Percentiles rank a stretch among this genome's conserved stretches.
These are phyloP conservation scores for Neofusicoccum sp. DNA, from an alignment of 2,329 filamentous ascomycete species.

Conservation along the genomic window DNA sequence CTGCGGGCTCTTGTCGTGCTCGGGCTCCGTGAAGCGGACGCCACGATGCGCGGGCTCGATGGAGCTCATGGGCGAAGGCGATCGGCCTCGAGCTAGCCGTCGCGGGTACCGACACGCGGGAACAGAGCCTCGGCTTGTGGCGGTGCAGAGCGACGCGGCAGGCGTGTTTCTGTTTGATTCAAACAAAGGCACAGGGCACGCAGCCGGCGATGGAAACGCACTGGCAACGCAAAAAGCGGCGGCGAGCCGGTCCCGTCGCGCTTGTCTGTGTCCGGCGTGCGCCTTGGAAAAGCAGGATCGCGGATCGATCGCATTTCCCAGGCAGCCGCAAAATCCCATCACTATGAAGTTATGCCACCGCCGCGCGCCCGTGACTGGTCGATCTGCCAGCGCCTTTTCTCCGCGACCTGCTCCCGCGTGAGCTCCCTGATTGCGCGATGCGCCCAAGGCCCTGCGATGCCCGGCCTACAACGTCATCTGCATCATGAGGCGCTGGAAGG, in stretches of 20 bases:
- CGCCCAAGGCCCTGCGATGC: not conserved
- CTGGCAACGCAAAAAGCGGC: constrained; percentile 1
- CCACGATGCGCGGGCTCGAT: constrained; percentile 19
- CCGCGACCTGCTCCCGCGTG: constrained; percentile 7
- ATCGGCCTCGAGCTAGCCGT: constrained; percentile 17
- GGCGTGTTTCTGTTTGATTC: constrained; percentile 13
- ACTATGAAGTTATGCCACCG: not conserved
- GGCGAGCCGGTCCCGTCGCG: constrained; percentile 6
- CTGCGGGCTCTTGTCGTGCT: constrained; percentile 24
- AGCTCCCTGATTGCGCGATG: not conserved
- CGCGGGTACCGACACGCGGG: constrained; percentile 14
- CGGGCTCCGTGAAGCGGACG: constrained; percentile 31
- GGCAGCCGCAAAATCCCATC: not conserved
- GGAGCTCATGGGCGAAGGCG: constrained; percentile 15
- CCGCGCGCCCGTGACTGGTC: not conserved
- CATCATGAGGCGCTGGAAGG: not conserved
- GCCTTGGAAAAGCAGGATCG: constrained; percentile 9
- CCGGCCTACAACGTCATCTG: not conserved
- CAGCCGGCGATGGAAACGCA: constrained; percentile 8
- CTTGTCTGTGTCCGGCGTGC: constrained; percentile 7
- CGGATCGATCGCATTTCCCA: not conserved
- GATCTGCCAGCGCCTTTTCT: not conserved
- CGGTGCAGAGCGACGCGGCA: constrained; percentile 10
- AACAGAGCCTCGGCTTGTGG: constrained; percentile 15
- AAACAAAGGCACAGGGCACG: constrained; percentile 2